Evolutionary conservation across 352 stramenopile species (phyloP), one percentile per base, ranked within the genome.

Genomic region (Lagenidium sp.): DNA sequence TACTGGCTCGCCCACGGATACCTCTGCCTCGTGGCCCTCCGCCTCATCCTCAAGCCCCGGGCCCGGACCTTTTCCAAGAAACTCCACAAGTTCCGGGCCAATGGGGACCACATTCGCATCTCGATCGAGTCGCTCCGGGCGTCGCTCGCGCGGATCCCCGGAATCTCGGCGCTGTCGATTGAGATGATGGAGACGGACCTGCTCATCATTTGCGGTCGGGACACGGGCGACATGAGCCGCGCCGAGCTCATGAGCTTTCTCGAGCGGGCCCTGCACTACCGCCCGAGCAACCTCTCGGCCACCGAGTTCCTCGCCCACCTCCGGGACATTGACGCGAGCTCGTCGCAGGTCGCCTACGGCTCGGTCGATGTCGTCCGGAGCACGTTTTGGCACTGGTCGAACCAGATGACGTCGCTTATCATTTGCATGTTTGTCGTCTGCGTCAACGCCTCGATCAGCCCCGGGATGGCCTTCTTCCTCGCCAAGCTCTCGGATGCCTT

Each of bases 131-230:
- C 78, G 37, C 56, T 94, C 11, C 69, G 79, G 7, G 67, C 74
- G 11, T 91, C 82, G 26, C 55, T 94, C 1, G 68, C 75, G 10
- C 77, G 82, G 15, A 92, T 94, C 44, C 82, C 82, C 0, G 76
- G 74, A 26, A 89, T 94, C 47, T 71, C 78, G 29, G 82, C 76
- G 47, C 61, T 89, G 16, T 54, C 81, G 11, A 87, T 94, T 26
- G 82, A 94, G 61, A 87, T 88, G 74, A 91, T 94, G 78, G 82
- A 94, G 63, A 92, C 76, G 6, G 82, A 94, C 36, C 57, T 94
- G 24, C 59, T 89, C 16, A 92, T 94, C 47, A 90, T 94, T 36
- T 92, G 78, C 39, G 82, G 82, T 13, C 78, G 82, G 15, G 76
- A 90, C 47, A 74, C 85, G 35, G 82, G 82, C 20, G 78, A 94